phyloP scores from a whole-genome alignment of 2,329 filamentous ascomycete species.

The Neospermospora avenae region DNA sequence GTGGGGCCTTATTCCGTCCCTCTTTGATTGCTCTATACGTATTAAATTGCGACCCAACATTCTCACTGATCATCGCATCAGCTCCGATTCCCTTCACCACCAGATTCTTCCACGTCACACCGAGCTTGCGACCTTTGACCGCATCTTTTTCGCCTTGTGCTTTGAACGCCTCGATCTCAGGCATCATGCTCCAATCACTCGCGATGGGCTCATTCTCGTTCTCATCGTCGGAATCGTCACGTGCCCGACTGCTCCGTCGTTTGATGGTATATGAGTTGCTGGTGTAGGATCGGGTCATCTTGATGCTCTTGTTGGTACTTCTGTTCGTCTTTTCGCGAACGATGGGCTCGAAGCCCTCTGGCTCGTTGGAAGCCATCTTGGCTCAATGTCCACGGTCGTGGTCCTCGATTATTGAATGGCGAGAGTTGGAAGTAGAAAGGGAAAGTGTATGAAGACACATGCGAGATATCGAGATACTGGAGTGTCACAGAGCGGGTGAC shows the following conservation, averaged over 20 bases:
- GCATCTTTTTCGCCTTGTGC: slow-evolving; percentile 27
- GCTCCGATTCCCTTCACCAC: slow-evolving; percentile 33
- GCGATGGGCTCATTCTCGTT: slow-evolving; percentile 19
- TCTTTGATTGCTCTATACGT: slow-evolving; percentile 20
- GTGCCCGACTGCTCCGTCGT: slow-evolving; percentile 14
- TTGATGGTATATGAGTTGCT: slow-evolving; percentile 19
- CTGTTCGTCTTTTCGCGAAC: not conserved
- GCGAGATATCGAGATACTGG: too few species aligned
- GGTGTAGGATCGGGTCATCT: slow-evolving; percentile 14
- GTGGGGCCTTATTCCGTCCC: slow-evolving; percentile 58
- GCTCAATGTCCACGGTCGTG: not conserved
- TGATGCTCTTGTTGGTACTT: not conserved
- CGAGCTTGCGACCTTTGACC: slow-evolving; percentile 34
- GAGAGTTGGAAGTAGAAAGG: not conserved
- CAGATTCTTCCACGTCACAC: slow-evolving; percentile 33
- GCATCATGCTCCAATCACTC: slow-evolving; percentile 31
- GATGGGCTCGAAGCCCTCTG: slow-evolving; percentile 4
- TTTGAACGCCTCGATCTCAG: slow-evolving; percentile 27
- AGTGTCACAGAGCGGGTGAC: too few species aligned
- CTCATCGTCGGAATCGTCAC: slow-evolving; percentile 26
- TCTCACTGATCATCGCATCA: slow-evolving; percentile 32
- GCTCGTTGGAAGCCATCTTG: not conserved
- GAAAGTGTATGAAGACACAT: too few species aligned
- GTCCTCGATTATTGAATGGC: not conserved
- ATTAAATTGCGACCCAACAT: slow-evolving; percentile 30